These are phyloP conservation scores for Stromatinia cepivora DNA, from an alignment of 2,329 filamentous ascomycete species.

Conservation along the genomic window DNA sequence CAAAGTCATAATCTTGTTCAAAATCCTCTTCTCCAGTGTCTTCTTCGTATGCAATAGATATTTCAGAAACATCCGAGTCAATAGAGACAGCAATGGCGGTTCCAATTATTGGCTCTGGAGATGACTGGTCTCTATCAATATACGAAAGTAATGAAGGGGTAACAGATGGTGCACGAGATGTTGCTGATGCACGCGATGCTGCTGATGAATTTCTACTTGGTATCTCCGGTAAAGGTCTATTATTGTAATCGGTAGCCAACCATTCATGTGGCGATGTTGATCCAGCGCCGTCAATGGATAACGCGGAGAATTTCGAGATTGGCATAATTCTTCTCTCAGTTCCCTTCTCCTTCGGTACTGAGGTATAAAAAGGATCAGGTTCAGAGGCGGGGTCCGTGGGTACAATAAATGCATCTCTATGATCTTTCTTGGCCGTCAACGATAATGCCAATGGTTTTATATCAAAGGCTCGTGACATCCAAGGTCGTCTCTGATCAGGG, in stretches of 20 bases:
- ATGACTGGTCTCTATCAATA: conserved; percentile 27
- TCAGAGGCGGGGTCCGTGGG: background rate
- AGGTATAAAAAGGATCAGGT: conserved; percentile 12
- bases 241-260: conserved; percentile 14
- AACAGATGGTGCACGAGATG: conserved; percentile 28
- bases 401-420: conserved; percentile 19
- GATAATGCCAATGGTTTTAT: background rate
- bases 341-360: background rate
- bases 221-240: conserved; percentile 16
- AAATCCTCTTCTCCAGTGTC: background rate
- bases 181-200: conserved; percentile 17
- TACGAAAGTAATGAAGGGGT: conserved; percentile 28
- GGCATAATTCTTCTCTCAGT: conserved; percentile 2
- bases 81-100: conserved; percentile 26
- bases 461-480: conserved; percentile 5
- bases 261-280: conserved; percentile 4
- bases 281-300: conserved; percentile 12
- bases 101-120: conserved; percentile 29
- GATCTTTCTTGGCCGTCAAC: conserved; percentile 7
- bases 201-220: conserved; percentile 18
- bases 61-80: conserved; percentile 15
- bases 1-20: background rate
- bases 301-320: background rate
- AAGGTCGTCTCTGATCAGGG: background rate
- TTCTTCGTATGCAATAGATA: background rate